Conservation (phyloP, 2,329 filamentous ascomycete genomes). For the Epichloe sibirici region DNA sequence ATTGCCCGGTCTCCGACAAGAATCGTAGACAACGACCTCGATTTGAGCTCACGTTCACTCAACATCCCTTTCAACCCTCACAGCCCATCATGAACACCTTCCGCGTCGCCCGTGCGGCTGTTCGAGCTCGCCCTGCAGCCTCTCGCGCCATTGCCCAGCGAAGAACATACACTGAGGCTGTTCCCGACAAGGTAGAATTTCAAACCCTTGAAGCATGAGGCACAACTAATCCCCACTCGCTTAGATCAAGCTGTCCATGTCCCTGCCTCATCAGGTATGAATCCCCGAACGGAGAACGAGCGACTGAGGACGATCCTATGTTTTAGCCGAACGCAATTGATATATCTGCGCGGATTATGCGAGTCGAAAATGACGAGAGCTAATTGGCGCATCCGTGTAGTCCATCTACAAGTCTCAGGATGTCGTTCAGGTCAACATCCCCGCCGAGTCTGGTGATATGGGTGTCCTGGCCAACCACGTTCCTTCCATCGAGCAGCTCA, state of each 20-base stretch:
- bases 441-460: slow-evolving; percentile 97
- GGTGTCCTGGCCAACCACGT: slow-evolving; percentile 99
- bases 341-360: slow-evolving; percentile 4
- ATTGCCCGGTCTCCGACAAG: slow-evolving; percentile 29
- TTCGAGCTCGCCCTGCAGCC: slow-evolving; percentile 69
- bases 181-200: slow-evolving; percentile 60
- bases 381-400: slow-evolving; percentile 45
- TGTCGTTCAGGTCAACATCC: slow-evolving; percentile 93
- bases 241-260: slow-evolving; percentile 92
- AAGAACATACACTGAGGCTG: slow-evolving; percentile 82
- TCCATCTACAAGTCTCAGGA: slow-evolving; percentile 56
- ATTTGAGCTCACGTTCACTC: slow-evolving; percentile 28
- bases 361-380: slow-evolving; percentile 17
- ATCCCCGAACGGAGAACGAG: slow-evolving; percentile 9
- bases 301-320: slow-evolving; percentile 6
- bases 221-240: slow-evolving; percentile 14
- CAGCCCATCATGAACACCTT: slow-evolving; percentile 77
- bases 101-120: slow-evolving; percentile 80
- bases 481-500: slow-evolving; percentile 96
- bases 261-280: slow-evolving; percentile 95
- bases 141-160: slow-evolving; percentile 68
- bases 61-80: slow-evolving; percentile 36
- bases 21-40: slow-evolving; percentile 35
- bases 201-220: slow-evolving; percentile 7
- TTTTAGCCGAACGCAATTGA: slow-evolving; percentile 16